Percentiles rank a stretch among this genome's conserved stretches.
These are phyloP conservation scores for Euphrasia arctica DNA, from an alignment of 305 asterid species.

Conservation along the genomic window DNA sequence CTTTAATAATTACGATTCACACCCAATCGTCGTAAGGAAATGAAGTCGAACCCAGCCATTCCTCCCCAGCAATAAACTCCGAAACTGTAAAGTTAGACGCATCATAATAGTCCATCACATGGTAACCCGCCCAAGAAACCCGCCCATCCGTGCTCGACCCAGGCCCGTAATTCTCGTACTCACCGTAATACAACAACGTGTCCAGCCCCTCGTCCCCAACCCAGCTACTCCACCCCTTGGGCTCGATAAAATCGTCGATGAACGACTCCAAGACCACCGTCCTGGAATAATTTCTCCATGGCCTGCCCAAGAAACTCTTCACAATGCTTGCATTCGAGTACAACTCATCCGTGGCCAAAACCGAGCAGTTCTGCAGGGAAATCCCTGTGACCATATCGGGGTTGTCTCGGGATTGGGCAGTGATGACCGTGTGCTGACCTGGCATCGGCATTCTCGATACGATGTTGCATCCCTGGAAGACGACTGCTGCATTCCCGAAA, in stretches of 20 bases:
- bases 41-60: slow-evolving; percentile 83
- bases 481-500: slow-evolving; percentile 79
- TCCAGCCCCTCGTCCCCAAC: slow-evolving; percentile 48
- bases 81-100: slow-evolving; percentile 65
- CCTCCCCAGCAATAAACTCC: slow-evolving; percentile 60
- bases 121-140: slow-evolving; percentile 68
- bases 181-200: slow-evolving; percentile 81
- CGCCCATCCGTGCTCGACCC: slow-evolving; percentile 60
- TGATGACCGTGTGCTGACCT: slow-evolving; percentile 62
- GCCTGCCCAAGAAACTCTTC: slow-evolving; percentile 71
- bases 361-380: slow-evolving; percentile 71
- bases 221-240: slow-evolving; percentile 75
- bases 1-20: slow-evolving; percentile 23
- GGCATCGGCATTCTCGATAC: slow-evolving; percentile 64
- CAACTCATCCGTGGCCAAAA: slow-evolving; percentile 58
- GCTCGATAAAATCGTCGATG: slow-evolving; percentile 47
- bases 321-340: slow-evolving; percentile 33
- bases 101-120: slow-evolving; percentile 54
- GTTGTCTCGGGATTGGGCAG: slow-evolving; percentile 60
- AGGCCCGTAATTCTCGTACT: slow-evolving; percentile 68
- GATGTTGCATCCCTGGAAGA: slow-evolving; percentile 76
- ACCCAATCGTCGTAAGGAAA: slow-evolving; percentile 76
- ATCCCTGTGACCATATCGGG: slow-evolving; percentile 64
- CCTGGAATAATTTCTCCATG: slow-evolving; percentile 65
- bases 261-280: slow-evolving; percentile 64